Base-by-base conservation (phyloP, 2,329 filamentous ascomycete species). In the Rhytidhysteron rufulum region DNA sequence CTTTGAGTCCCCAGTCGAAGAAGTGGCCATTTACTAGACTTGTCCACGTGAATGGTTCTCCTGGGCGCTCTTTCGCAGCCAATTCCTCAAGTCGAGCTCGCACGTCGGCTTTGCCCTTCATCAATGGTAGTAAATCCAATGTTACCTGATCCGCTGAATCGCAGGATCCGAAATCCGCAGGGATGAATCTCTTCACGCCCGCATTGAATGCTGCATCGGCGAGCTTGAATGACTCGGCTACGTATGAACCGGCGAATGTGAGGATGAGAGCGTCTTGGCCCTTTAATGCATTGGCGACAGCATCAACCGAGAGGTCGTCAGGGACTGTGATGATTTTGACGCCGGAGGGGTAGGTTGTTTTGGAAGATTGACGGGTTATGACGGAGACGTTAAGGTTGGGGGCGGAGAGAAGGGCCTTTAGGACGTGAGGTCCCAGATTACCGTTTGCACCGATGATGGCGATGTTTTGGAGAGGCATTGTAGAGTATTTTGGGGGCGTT, bases 181-280 rank as follows among this genome's bases (percentile, higher is more conserved):
- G 79, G 6, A 82, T 77, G 47, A 81, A 78, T 4, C 79, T 70
- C 45, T 74, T 74, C 4, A 85, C 79, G 1, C 78, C 77, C 1
- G 75, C 76, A 2, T 71, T 68, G 34, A 78, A 65, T 6, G 79
- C 75, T 1, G 81, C 82, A 19, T 83, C 73, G 36, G 83, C 70
- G 17, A 84, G 66, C 8, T 62, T 61, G 40, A 67, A 70, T 53
- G 79, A 77, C 3, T 72, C 56, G 2, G 58, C 58, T 18, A 71
- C 63, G 10, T 62, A 58, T n/a, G 65, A 68, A 5, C 69, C 70
- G 21, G 78, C 63, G 2, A 72, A 68, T 5, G 68, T 64, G 32
- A 83, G 64, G 33, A 67, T 67, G 13, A 85, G 69, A 13, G 74
- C 73, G 5, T 67, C 59, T 1, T 58, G 6, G 69, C 59, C 43